Evolutionary conservation across 495 filamentous ascomycete species (phyloP), one percentile per base, ranked within the genome.

Genomic region (Xylaria palmicola): DNA sequence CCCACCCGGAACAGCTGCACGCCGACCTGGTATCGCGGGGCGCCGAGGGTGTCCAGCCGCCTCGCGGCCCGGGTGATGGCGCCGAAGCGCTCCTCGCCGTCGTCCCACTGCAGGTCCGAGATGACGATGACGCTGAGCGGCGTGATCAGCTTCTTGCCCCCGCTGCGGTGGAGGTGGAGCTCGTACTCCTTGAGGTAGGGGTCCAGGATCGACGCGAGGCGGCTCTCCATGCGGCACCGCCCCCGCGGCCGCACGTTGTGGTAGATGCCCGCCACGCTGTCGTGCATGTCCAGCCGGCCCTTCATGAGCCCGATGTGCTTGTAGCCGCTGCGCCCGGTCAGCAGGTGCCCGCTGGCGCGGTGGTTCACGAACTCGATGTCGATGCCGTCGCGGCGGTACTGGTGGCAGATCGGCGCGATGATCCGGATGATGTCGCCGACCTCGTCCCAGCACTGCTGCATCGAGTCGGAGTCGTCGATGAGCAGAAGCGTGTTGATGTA

Each of bases 1-100:
- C 92, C 92, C 29, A 96, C 86, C 73, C 93, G 90, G 73, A 97
- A 89, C 69, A 97, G 92, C 67, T 96, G 92, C 51, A 97, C 86
- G 3, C 92, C 91, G 2, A 94, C 78, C 73, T 97, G 92, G 78
- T 88, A 89, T 30, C 87, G 78, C 43, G 85, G 82, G 4, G 90
- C 90, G n/a, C 86, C 79, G 7, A 85, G 70, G 20, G 72, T 74
- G 65, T 96, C 91, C 2, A 97, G 74, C 62, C 78, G 82, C 71
- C 81, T 78, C 0, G 90, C 92, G 0, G 82, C 82, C 3, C 75
- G 65, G 19, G 89, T 75, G 52, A 97, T 84, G 2, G 88, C 76
- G 43, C 76, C 79, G 70, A 60, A 51, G 15, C 2, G 73, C 72
- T 95, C 91, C 1, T 82, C 85, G 15, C 39, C 37, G 10, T 6